Conservation (phyloP, 352 stramenopile genomes). For the Globisporangium canariense region DNA sequence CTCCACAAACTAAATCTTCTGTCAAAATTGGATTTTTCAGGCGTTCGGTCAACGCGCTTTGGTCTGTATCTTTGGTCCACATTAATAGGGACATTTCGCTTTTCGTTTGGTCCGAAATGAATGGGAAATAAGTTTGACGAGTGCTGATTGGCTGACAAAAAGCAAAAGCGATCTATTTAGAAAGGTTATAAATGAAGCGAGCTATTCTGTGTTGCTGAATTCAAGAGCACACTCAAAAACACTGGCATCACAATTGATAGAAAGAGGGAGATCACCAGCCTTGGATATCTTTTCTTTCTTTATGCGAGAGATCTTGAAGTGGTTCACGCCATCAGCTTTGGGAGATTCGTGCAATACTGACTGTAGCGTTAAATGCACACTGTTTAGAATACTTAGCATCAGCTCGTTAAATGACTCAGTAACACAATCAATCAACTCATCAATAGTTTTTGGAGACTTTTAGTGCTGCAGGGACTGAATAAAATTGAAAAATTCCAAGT, state of each 20-base stretch:
- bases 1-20: too few species aligned
- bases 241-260: background rate
- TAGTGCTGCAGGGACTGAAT: background rate
- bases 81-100: constrained; percentile 3
- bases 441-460: constrained; percentile 5
- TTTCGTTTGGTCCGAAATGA: constrained; percentile 1
- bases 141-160: constrained; percentile 1
- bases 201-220: background rate
- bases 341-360: constrained; percentile 1
- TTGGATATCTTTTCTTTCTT: background rate
- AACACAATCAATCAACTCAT: constrained; percentile 4
- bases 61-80: constrained; percentile 1
- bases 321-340: background rate
- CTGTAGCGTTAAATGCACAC: background rate
- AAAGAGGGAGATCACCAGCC: background rate
- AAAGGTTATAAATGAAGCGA: constrained; percentile 3
- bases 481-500: constrained; percentile 1
- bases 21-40: too few species aligned
- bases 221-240: constrained; percentile 1
- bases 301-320: background rate
- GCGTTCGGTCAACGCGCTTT: too few species aligned
- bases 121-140: background rate
- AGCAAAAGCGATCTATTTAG: background rate
- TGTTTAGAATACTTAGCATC: background rate
- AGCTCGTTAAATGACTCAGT: background rate